Evolutionary conservation across 1,284 basidiomycete genomes (phyloP).

Genomic region (Taiwanofungus camphoratus): DNA sequence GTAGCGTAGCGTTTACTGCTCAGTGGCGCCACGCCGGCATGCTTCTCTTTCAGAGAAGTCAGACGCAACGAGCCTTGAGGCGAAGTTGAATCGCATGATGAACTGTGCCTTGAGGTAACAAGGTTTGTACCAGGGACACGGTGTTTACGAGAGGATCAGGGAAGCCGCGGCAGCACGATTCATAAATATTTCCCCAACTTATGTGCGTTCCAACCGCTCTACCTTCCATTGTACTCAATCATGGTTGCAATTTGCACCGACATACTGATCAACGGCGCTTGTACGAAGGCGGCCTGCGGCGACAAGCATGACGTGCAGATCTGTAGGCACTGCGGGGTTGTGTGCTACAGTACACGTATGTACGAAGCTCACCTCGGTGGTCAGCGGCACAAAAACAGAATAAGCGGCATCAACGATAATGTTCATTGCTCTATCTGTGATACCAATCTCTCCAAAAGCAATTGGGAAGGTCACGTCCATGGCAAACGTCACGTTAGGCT

Average conservation of each 20-base stretch:
- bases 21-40: no score
- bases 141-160: no score
- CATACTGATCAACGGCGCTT: not conserved
- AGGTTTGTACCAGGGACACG: no score
- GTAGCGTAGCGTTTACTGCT: no score
- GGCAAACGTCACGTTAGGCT: conserved; percentile 3
- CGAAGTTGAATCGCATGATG: no score
- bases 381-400: conserved; percentile 1
- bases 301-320: conserved; percentile 14
- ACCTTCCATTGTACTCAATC: no score
- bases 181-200: no score
- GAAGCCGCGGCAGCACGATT: no score
- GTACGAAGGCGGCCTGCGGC: conserved; percentile 3
- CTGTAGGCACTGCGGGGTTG: conserved; percentile 14
- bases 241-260: not conserved
- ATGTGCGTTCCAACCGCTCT: no score
- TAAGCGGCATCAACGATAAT: not conserved
- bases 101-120: no score
- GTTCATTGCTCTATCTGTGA: conserved; percentile 8
- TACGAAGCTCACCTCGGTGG: conserved; percentile 11
- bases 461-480: conserved; percentile 7
- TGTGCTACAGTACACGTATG: conserved; percentile 10
- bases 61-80: no score
- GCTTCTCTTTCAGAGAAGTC: no score
- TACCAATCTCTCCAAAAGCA: not conserved